phyloP scores from a whole-genome alignment of 2,329 filamentous ascomycete genomes.

The Pyrenophora seminiperda region DNA sequence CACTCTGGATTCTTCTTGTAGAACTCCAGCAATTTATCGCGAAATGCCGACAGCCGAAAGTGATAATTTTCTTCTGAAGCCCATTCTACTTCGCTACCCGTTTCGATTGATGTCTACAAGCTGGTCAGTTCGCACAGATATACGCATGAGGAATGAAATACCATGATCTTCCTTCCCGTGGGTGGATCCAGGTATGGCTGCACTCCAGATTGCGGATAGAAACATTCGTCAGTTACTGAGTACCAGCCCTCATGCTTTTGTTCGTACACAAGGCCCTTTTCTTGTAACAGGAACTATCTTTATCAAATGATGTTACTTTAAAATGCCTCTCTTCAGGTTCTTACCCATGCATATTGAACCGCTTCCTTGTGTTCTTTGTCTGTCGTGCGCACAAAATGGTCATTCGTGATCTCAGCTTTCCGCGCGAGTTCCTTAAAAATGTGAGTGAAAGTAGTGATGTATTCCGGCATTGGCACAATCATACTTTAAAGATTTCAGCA shows the following conservation, averaged over 20 bases:
- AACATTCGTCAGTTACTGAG: conserved; percentile 93
- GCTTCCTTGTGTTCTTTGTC: conserved; percentile 80
- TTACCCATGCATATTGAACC: conserved; percentile 86
- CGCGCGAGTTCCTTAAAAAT: conserved; percentile 65
- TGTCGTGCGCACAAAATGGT: conserved; percentile 92
- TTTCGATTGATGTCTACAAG: conserved; percentile 71
- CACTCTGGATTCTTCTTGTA: conserved; percentile 79
- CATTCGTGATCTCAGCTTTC: conserved; percentile 71
- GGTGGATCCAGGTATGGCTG: conserved; percentile 75
- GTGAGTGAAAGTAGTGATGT: conserved; percentile 7
- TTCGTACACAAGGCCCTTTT: conserved; percentile 79
- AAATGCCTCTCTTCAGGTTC: conserved; percentile 5
- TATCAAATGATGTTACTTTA: conserved; percentile 26
- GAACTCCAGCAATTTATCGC: conserved; percentile 76
- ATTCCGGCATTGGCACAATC: conserved; percentile 6
- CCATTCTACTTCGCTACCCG: conserved; percentile 93
- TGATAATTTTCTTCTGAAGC: conserved; percentile 92
- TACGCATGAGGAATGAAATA: conserved; percentile 34
- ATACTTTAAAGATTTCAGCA: conserved; percentile 73
- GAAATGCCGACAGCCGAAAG: conserved; percentile 84
- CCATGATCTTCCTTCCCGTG: conserved; percentile 83
- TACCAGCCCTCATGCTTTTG: conserved; percentile 94
- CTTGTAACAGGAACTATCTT: conserved; percentile 67
- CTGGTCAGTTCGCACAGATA: conserved; percentile 18
- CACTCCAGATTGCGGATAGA: conserved; percentile 80